Evolutionary conservation across 2,329 filamentous ascomycete species (phyloP).

Genomic region (Talaromyces sp.): DNA sequence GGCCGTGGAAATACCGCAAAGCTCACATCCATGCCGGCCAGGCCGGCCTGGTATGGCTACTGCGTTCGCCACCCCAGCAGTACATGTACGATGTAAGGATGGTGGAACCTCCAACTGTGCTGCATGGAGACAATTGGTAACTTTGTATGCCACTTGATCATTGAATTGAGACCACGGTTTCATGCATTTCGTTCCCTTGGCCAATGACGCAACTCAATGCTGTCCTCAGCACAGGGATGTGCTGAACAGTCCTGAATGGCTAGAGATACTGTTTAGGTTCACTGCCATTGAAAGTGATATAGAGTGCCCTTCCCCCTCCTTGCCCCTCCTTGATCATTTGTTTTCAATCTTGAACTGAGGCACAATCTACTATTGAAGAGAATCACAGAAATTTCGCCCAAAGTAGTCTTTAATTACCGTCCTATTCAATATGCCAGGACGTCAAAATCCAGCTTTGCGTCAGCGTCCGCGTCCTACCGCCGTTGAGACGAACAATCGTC

Average conservation of each 20-base stretch:
- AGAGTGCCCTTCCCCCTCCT: not conserved
- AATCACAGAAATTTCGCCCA: not conserved
- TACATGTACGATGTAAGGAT: no score
- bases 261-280: not conserved
- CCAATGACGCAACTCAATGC: not conserved
- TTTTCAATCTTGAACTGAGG: not conserved
- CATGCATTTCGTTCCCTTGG: not conserved
- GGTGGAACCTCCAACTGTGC: not conserved
- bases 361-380: not conserved
- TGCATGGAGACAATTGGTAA: not conserved
- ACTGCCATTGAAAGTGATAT: not conserved
- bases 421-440: constrained; percentile 1
- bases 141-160: not conserved
- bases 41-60: no score
- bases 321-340: not conserved
- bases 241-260: not conserved
- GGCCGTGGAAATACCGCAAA: no score
- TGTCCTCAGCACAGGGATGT: not conserved
- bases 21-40: no score
- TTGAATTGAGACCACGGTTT: not conserved
- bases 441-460: not conserved
- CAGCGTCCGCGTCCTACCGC: not conserved
- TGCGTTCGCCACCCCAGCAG: no score
- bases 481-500: constrained; percentile 24
- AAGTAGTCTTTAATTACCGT: no score